These are phyloP conservation scores for Pseudofabraea citricarpa DNA, from an alignment of 2,329 filamentous ascomycete species.

Conservation along the genomic window DNA sequence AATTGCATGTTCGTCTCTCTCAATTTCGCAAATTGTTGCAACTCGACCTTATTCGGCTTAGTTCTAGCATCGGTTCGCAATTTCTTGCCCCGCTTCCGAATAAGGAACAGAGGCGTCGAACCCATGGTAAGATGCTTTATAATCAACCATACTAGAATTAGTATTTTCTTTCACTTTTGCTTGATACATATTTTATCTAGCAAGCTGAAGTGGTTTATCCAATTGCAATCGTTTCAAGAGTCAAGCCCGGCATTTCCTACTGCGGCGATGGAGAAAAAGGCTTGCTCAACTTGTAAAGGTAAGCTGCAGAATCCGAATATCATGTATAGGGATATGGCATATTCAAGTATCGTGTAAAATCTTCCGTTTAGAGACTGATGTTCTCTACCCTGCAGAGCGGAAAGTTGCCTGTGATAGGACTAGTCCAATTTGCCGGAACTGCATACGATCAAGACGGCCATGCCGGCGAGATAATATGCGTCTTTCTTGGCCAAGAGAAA, in stretches of 20 bases:
- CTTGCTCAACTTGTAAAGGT: background rate
- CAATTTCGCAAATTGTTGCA: too few relatives aligned
- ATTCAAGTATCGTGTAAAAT: background rate
- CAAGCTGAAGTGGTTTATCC: background rate
- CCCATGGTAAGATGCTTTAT: too few relatives aligned
- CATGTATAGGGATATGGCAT: background rate
- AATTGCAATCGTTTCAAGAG: background rate
- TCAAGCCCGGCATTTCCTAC: background rate
- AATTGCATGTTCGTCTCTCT: too few relatives aligned
- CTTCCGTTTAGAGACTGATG: background rate
- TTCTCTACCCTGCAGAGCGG: background rate
- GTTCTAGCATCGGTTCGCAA: too few relatives aligned
- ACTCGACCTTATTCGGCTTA: too few relatives aligned
- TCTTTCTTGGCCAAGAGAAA: constrained; percentile 1
- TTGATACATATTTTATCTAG: background rate
- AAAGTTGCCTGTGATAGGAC: constrained; percentile 2
- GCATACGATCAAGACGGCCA: background rate
- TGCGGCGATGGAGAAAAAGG: background rate
- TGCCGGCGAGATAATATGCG: background rate
- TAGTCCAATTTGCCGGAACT: constrained; percentile 1
- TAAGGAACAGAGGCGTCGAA: too few relatives aligned
- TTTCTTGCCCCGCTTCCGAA: too few relatives aligned
- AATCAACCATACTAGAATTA: too few relatives aligned
- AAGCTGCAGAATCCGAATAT: background rate
- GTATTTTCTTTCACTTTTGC: background rate